These are phyloP conservation scores for Athelia sp. DNA, from an alignment of 1,284 basidiomycete species.

Conservation along the genomic window DNA sequence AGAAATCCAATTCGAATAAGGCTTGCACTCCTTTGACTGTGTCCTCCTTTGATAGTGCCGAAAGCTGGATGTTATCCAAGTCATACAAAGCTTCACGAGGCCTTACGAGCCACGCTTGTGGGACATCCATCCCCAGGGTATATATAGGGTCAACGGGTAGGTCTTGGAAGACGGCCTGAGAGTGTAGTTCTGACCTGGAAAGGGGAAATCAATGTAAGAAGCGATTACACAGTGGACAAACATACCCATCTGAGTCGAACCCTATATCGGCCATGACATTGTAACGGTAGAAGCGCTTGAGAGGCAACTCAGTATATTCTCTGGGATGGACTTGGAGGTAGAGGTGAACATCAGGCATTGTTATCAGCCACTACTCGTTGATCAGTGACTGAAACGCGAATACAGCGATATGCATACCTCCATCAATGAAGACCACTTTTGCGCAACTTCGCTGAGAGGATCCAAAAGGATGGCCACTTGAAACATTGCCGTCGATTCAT, in stretches of 20 bases:
- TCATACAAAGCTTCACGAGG: slow-evolving; percentile 88
- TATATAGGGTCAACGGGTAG: slow-evolving; percentile 75
- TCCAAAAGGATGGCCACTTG: slow-evolving; percentile 78
- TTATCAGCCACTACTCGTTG: slow-evolving; percentile 46
- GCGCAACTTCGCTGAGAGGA: slow-evolving; percentile 81
- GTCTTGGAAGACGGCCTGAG: slow-evolving; percentile 45
- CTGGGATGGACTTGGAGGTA: slow-evolving; percentile 77
- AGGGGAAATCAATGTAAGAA: not conserved
- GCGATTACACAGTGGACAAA: slow-evolving; percentile 4
- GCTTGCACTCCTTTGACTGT: slow-evolving; percentile 62
- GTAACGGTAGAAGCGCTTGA: slow-evolving; percentile 94
- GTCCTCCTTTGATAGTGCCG: slow-evolving; percentile 54
- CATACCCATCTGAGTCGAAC: slow-evolving; percentile 75
- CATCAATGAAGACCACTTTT: slow-evolving; percentile 79
- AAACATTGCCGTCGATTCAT: slow-evolving; percentile 61
- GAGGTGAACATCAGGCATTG: slow-evolving; percentile 60
- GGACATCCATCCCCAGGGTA: slow-evolving; percentile 88
- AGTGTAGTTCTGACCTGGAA: slow-evolving; percentile 48
- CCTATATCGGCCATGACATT: slow-evolving; percentile 52
- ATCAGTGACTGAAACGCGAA: not conserved
- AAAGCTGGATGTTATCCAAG: slow-evolving; percentile 92
- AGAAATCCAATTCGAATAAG: slow-evolving; percentile 83
- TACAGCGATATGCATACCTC: slow-evolving; percentile 40
- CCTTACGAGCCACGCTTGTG: slow-evolving; percentile 88
- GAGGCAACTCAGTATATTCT: slow-evolving; percentile 70